A percentile compares a stretch with the other conserved stretches of the same genome.
These are phyloP conservation scores for Xenoacremonium recifei DNA, from an alignment of 2,329 filamentous ascomycete genomes.

Conservation along the genomic window DNA sequence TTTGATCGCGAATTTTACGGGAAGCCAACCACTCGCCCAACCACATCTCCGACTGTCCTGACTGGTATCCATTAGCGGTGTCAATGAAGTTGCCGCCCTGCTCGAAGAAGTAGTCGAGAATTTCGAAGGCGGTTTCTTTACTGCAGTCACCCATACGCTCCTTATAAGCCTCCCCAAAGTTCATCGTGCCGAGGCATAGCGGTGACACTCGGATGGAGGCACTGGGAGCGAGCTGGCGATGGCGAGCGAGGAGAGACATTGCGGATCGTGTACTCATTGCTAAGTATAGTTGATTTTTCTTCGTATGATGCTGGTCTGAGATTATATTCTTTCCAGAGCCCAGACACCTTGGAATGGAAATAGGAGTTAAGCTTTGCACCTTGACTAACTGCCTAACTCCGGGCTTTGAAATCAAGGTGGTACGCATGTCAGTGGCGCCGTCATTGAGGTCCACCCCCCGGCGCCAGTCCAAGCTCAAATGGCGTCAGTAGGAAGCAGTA, in stretches of 20 bases:
- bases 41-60: constrained; percentile 48
- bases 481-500: too few species aligned
- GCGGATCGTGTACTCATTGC: too few species aligned
- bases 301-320: too few species aligned
- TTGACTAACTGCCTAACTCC: too few species aligned
- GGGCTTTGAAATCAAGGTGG: too few species aligned
- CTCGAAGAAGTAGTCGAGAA: constrained; percentile 54
- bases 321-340: too few species aligned
- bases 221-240: background rate
- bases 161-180: constrained; percentile 35
- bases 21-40: constrained; percentile 49
- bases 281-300: too few species aligned
- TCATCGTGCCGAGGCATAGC: constrained; percentile 44
- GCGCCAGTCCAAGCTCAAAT: too few species aligned
- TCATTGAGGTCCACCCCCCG: too few species aligned
- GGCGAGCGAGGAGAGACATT: background rate
- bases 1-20: constrained; percentile 42
- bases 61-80: constrained; percentile 49
- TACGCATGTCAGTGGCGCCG: too few species aligned
- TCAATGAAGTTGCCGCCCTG: constrained; percentile 63
- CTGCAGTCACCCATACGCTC: constrained; percentile 1
- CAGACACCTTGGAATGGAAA: too few species aligned
- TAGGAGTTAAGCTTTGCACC: too few species aligned
- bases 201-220: constrained; percentile 19
- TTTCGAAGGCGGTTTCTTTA: constrained; percentile 51